phyloP scores from a whole-genome alignment of 1,284 basidiomycete species.

The Sporisorium exsertum region DNA sequence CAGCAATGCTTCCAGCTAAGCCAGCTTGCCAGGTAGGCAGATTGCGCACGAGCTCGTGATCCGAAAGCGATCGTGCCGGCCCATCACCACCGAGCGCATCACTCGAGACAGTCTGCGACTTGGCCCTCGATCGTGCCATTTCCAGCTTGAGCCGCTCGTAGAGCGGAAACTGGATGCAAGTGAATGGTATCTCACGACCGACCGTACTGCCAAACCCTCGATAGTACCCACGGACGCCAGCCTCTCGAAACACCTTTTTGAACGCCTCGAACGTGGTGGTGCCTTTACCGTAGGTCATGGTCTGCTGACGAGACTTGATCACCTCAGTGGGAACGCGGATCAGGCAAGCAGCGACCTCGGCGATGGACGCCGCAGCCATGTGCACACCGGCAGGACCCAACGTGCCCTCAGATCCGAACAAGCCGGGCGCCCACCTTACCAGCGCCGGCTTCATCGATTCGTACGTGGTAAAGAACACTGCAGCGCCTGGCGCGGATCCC shows the following conservation, averaged over 20 bases:
- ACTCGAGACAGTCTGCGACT: neutral
- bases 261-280: slow-evolving; percentile 72
- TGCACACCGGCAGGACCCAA: slow-evolving; percentile 64
- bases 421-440: slow-evolving; percentile 21
- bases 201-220: slow-evolving; percentile 83
- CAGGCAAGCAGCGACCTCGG: slow-evolving; percentile 80
- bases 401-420: slow-evolving; percentile 40
- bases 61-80: slow-evolving; percentile 12
- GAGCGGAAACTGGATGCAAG: slow-evolving; percentile 94
- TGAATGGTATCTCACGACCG: slow-evolving; percentile 93
- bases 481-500: slow-evolving; percentile 95
- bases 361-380: slow-evolving; percentile 69
- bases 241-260: slow-evolving; percentile 73
- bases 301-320: slow-evolving; percentile 86
- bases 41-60: slow-evolving; percentile 43
- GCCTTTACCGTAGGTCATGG: slow-evolving; percentile 76
- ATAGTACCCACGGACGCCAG: slow-evolving; percentile 80
- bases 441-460: slow-evolving; percentile 82
- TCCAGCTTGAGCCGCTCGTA: slow-evolving; percentile 86
- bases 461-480: slow-evolving; percentile 94
- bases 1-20: slow-evolving; percentile 88
- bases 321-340: slow-evolving; percentile 94
- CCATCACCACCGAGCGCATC: neutral
- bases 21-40: slow-evolving; percentile 87
- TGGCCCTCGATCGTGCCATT: slow-evolving; percentile 43